Conservation (phyloP, 1,284 basidiomycete species). For the Flammula alnicola region DNA sequence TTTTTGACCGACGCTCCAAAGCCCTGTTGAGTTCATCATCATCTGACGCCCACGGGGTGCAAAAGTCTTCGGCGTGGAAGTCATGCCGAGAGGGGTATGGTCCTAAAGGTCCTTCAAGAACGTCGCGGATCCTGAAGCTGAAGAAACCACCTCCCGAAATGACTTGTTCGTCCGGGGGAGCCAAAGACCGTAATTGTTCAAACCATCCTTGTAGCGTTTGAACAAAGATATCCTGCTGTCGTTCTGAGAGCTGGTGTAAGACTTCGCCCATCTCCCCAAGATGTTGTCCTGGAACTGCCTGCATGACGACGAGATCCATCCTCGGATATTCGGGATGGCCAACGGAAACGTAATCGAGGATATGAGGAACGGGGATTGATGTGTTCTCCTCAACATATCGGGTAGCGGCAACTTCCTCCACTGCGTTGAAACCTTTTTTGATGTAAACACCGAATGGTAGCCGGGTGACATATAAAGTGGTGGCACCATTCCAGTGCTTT, state of each 20-base stretch:
- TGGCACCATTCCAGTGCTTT: conserved; percentile 6
- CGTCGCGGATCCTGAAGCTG: conserved; percentile 17
- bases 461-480: conserved; percentile 2
- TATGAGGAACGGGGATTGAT: conserved; percentile 5
- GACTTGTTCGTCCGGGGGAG: conserved; percentile 20
- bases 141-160: conserved; percentile 20
- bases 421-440: too few species aligned
- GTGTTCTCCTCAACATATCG: conserved; percentile 7
- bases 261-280: too few species aligned
- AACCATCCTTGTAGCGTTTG: conserved; percentile 25
- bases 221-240: conserved; percentile 14
- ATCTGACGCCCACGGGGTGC: conserved; percentile 6
- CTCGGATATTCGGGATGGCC: too few species aligned
- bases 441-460: conserved; percentile 1
- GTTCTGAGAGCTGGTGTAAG: too few species aligned
- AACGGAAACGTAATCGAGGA: too few species aligned
- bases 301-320: too few species aligned
- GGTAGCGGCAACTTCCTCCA: conserved; percentile 1
- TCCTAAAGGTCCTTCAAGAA: conserved; percentile 10
- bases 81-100: conserved; percentile 18
- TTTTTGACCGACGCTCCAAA: conserved; percentile 10
- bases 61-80: conserved; percentile 20
- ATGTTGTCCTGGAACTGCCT: too few species aligned
- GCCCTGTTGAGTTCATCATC: neutral
- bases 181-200: conserved; percentile 24